Base-by-base conservation (phyloP, 2,329 filamentous ascomycete genomes). In the Rutstroemia sydowiana region DNA sequence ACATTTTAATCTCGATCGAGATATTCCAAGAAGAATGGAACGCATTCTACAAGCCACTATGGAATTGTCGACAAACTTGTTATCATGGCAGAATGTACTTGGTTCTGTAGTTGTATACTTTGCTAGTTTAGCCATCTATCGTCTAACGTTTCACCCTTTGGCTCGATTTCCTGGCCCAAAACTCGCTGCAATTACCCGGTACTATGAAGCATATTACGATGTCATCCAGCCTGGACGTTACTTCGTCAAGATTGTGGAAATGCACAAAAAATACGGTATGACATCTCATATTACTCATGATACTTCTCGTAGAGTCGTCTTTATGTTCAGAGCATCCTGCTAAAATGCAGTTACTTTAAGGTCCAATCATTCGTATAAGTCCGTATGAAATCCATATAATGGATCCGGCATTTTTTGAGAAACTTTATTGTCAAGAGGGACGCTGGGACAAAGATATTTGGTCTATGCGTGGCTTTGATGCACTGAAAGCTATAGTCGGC, bases 181-280 rank as follows among this genome's bases (percentile, higher is more conserved):
- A 26, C 28, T 34, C 16, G 28, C 47, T 13, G 47, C 20, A 4
- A 16, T 49, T 14, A 65, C 59, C 1, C 40, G 41, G 8, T 63
- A 52, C 60, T 65, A 63, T 41, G 57, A 62, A 34, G 44, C 51
- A 7, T 75, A 72, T 59, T 73, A 73, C 50, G 71, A 75, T 52
- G 63, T 73, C 16, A 49, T 71, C 43, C 62, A 68, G 3, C 64
- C 66, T 5, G 72, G 71, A 2, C 63, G 70, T 57, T 73, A 73
- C 52, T 69, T 63, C 14, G 70, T 66, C 58, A 66, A 71, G 52
- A 70, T 74, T 23, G 59, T 65, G 43, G 62, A 69, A 45, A 61
- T 74, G 58, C 72, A 75, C 57, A 57, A 69, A 41, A 56, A 60
- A 55, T 74, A 73, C 50, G 62, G 60, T 39, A 43, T 26, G 23